Evolutionary conservation across 108 stramenopile species (phyloP).

Genomic region (Nitzschia inconspicua): DNA sequence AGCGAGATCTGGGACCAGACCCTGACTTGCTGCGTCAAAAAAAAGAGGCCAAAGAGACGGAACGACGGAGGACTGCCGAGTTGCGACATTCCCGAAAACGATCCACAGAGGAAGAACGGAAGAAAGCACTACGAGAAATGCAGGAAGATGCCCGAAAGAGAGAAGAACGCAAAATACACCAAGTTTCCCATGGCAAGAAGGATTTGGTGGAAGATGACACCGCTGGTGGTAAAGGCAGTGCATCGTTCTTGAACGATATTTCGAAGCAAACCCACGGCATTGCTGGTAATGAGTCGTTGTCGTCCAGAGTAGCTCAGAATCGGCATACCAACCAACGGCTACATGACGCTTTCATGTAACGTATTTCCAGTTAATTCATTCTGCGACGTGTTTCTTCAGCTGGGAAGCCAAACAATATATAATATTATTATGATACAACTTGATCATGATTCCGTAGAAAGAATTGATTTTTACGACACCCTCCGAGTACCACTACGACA

Average conservation of each 20-base stretch:
- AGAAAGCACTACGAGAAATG: conserved; percentile 40
- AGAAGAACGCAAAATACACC: neutral
- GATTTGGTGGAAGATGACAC: neutral
- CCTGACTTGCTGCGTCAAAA: conserved; percentile 47
- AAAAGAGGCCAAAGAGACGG: conserved; percentile 41
- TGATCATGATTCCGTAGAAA: neutral
- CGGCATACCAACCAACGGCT: conserved; percentile 41
- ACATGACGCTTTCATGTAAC: conserved; percentile 30
- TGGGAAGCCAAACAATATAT: neutral
- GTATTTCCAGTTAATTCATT: neutral
- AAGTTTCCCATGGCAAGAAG: neutral
- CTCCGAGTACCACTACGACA: no score
- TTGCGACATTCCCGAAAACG: conserved; percentile 8
- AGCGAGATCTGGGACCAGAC: conserved; percentile 55
- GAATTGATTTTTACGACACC: neutral
- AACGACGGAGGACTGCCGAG: conserved; percentile 20
- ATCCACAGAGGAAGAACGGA: conserved; percentile 35
- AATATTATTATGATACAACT: neutral
- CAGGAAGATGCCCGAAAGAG: conserved; percentile 32
- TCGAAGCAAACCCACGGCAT: conserved; percentile 24
- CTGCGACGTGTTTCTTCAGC: neutral
- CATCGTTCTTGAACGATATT: conserved; percentile 31
- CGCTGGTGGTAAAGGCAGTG: neutral
- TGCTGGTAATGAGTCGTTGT: conserved; percentile 21
- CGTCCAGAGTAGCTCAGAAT: conserved; percentile 38